Evolutionary conservation across 2,329 filamentous ascomycete genomes (phyloP), one percentile per base, ranked within the genome.

Genomic region (Aciculosporium take): DNA sequence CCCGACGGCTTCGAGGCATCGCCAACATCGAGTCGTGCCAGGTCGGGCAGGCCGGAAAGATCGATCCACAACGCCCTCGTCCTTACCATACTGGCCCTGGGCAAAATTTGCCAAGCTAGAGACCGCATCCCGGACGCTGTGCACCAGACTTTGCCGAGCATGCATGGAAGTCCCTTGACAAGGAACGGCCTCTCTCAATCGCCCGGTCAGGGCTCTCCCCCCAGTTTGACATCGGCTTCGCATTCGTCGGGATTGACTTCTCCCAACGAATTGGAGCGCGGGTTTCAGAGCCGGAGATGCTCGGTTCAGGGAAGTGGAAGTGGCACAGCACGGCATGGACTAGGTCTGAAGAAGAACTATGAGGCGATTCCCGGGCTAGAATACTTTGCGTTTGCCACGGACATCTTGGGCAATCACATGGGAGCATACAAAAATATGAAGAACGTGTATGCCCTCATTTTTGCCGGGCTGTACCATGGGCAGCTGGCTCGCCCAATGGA

Each of bases 351-450:
- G 47, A 63, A 63, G 50, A 94, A 94, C 54, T 70, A 91, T 39
- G 87, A 96, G 52, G 72, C 83, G 6, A 83, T 95, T 46, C 89
- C 91, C 0, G 91, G 91, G 0, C 66, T 96, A 44, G 82, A 87
- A 24, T 95, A 95, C 56, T 95, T 88, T 57, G 83, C 84, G 1
- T 79, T 84, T 46, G 89, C 87, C 2, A 81, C 81, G 1, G 82
- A 91, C 46, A 94, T 96, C 29, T 65, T 96, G 13, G 87, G 87
- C 5, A 82, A 82, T 44, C 78, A 91, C 39, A 71, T 79, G 28
- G 88, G 84, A 10, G 82, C 82, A 1, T 84, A 81, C 46, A 83
- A 83, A 32, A 83, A 84, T 33, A 68, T 96, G 44, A 79, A 82
- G 48, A 82, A 91, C 54, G 84, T 93, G 4, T 88, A 94, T 57